These are phyloP conservation scores for Mayamaea pseudoterrestris DNA, from an alignment of 108 stramenopile genomes.

Conservation along the genomic window DNA sequence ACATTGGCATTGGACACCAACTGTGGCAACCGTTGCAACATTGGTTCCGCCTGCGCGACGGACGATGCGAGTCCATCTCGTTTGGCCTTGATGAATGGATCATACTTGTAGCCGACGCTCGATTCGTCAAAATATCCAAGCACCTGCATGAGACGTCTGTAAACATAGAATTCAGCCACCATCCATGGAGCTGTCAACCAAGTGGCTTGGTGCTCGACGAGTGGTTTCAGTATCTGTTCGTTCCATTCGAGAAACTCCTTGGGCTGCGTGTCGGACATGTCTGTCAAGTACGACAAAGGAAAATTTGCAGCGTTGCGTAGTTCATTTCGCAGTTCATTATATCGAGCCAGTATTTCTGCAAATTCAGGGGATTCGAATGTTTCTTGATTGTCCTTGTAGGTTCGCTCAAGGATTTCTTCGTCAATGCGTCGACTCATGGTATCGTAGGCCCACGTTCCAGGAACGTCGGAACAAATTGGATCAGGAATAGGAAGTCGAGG, in stretches of 20 bases:
- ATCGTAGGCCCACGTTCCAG: slow-evolving; percentile 93
- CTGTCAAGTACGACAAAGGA: slow-evolving; percentile 45
- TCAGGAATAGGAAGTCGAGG: slow-evolving; percentile 62
- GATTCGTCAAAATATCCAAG: slow-evolving; percentile 66
- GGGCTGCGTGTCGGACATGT: slow-evolving; percentile 18
- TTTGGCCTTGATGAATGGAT: slow-evolving; percentile 83
- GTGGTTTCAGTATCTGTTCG: slow-evolving; percentile 58
- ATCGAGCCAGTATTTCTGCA: slow-evolving; percentile 29
- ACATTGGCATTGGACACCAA: slow-evolving; percentile 22
- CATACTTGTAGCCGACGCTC: slow-evolving; percentile 63
- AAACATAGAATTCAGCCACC: slow-evolving; percentile 92
- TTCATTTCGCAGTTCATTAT: slow-evolving; percentile 59
- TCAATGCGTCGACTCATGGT: slow-evolving; percentile 91
- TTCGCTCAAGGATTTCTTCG: slow-evolving; percentile 82
- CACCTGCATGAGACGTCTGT: slow-evolving; percentile 73
- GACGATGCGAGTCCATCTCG: slow-evolving; percentile 52
- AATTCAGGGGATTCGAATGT: slow-evolving; percentile 40
- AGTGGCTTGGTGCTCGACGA: slow-evolving; percentile 48
- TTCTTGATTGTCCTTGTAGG: slow-evolving; percentile 71
- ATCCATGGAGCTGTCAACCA: slow-evolving; percentile 96
- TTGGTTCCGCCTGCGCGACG: slow-evolving; percentile 52
- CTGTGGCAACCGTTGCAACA: slow-evolving; percentile 44
- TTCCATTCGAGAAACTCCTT: slow-evolving; percentile 30
- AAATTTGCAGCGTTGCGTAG: slow-evolving; percentile 47
- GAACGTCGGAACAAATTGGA: slow-evolving; percentile 48